phyloP scores from a whole-genome alignment of 352 stramenopile species.

The Stramenopiles sp. region DNA sequence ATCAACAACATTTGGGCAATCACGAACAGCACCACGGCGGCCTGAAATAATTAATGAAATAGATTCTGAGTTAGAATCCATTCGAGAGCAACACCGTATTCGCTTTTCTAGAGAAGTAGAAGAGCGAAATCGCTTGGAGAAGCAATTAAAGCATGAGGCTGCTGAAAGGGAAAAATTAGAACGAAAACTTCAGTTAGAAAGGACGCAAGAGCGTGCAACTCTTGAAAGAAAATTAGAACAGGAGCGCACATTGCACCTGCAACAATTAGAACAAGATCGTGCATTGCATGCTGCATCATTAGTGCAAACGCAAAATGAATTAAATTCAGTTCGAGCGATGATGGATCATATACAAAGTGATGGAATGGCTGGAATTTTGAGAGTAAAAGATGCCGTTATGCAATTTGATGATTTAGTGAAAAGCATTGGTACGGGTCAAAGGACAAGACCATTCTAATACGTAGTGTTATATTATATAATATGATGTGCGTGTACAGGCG shows the following conservation, averaged over 20 bases:
- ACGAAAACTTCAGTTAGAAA: not conserved
- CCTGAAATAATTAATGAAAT: not conserved
- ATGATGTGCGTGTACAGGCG: too few relatives aligned
- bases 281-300: not conserved
- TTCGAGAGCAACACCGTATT: not conserved
- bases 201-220: not conserved
- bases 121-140: not conserved
- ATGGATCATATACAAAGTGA: not conserved
- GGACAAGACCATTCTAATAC: too few relatives aligned
- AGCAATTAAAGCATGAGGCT: not conserved
- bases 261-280: not conserved
- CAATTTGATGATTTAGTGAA: not conserved
- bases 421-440: too few relatives aligned
- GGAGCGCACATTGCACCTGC: not conserved
- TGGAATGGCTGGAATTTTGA: not conserved
- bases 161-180: not conserved
- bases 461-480: too few relatives aligned
- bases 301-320: not conserved
- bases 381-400: not conserved
- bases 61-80: not conserved
- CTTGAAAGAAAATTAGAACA: not conserved
- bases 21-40: too few relatives aligned
- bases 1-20: too few relatives aligned
- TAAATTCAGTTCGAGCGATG: not conserved
- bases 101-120: not conserved